phyloP scores from a whole-genome alignment of 805 yeast species.

The Saturnispora serradocipensis region DNA sequence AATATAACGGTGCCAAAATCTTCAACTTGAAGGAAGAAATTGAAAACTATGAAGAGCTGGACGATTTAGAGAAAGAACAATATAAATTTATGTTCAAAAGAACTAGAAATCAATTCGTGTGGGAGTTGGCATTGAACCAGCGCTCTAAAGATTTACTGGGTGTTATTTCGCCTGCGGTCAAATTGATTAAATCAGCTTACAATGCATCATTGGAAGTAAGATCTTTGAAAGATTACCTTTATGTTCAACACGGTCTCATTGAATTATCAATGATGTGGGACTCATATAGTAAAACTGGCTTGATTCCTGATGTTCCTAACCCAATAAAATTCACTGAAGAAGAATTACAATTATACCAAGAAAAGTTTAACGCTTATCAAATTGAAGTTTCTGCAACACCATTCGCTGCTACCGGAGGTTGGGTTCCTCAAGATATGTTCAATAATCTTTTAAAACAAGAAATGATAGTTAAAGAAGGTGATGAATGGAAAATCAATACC shows the following conservation, averaged over 20 bases:
- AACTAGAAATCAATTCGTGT: slow-evolving; percentile 83
- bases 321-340: slow-evolving; percentile 56
- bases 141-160: slow-evolving; percentile 60
- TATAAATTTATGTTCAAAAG: slow-evolving; percentile 79
- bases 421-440: slow-evolving; percentile 95
- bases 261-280: slow-evolving; percentile 66
- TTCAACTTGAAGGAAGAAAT: slow-evolving; percentile 68
- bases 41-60: slow-evolving; percentile 56
- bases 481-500: slow-evolving; percentile 34
- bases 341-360: slow-evolving; percentile 48
- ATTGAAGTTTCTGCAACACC: slow-evolving; percentile 60
- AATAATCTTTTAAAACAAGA: slow-evolving; percentile 60
- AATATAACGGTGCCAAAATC: slow-evolving; percentile 82
- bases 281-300: slow-evolving; percentile 46
- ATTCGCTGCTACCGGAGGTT: slow-evolving; percentile 84
- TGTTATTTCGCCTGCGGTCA: slow-evolving; percentile 74
- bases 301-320: slow-evolving; percentile 40
- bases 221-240: slow-evolving; percentile 47
- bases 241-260: slow-evolving; percentile 56
- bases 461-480: slow-evolving; percentile 46
- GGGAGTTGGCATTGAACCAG: slow-evolving; percentile 71
- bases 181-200: slow-evolving; percentile 59
- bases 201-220: slow-evolving; percentile 51
- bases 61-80: slow-evolving; percentile 67
- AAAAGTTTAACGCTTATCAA: slow-evolving; percentile 58